These are phyloP conservation scores for Tylopilus felleus DNA, from an alignment of 768 basidiomycete genomes.

Conservation along the genomic window DNA sequence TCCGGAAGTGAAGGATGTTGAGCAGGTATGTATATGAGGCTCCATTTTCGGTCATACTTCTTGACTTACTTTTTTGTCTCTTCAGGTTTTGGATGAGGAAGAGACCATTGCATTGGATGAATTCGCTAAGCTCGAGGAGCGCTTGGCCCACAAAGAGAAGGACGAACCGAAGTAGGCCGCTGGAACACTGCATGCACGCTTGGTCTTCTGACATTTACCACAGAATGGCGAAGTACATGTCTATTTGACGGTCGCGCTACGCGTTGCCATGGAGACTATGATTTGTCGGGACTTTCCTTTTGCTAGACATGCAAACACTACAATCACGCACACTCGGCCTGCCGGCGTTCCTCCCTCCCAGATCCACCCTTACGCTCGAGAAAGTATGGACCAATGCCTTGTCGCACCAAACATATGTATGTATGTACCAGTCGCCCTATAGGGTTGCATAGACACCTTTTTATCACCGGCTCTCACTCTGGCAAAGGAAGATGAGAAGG, in stretches of 20 bases:
- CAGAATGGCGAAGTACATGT: slow-evolving; percentile 85
- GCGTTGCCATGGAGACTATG: background rate
- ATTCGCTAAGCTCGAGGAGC: slow-evolving; percentile 83
- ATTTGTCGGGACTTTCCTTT: background rate
- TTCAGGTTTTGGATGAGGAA: slow-evolving; percentile 84
- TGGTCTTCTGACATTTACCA: slow-evolving; percentile 6
- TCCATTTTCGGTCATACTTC: background rate
- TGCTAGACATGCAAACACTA: background rate
- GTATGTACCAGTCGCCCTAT: background rate
- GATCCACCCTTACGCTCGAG: background rate
- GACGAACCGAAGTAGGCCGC: slow-evolving; percentile 45
- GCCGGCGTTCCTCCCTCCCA: background rate
- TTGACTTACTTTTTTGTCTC: slow-evolving; percentile 6
- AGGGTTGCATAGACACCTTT: background rate
- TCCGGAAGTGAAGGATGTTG: slow-evolving; percentile 89
- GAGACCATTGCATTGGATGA: slow-evolving; percentile 84
- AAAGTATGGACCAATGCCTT: background rate
- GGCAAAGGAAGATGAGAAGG: background rate
- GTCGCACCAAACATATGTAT: background rate
- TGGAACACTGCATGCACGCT: background rate
- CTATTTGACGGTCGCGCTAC: slow-evolving; percentile 40
- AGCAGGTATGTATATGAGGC: slow-evolving; percentile 65
- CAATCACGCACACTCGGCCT: background rate
- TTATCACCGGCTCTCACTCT: background rate
- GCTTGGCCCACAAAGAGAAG: slow-evolving; percentile 46